These are phyloP conservation scores for Dactylonectria macrodidyma DNA, from an alignment of 2,329 filamentous ascomycete species.

Conservation along the genomic window DNA sequence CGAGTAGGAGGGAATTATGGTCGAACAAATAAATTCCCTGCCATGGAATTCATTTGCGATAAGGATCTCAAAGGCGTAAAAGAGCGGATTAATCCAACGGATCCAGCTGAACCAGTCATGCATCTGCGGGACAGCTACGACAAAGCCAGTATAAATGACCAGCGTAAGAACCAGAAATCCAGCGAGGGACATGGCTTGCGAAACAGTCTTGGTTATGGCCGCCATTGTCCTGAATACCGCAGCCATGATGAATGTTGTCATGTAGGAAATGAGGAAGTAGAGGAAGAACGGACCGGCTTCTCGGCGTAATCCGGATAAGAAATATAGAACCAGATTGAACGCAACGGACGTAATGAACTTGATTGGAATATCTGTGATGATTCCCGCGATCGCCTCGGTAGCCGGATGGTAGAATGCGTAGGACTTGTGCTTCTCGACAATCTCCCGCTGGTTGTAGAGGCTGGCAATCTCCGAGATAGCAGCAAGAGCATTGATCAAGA, in stretches of 20 bases:
- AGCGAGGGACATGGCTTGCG: slow-evolving; percentile 67
- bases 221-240: slow-evolving; percentile 83
- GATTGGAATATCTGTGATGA: slow-evolving; percentile 55
- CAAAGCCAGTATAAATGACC: slow-evolving; percentile 32
- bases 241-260: slow-evolving; percentile 70
- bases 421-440: slow-evolving; percentile 48
- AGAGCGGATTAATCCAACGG: slow-evolving; percentile 77
- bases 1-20: slow-evolving; percentile 64
- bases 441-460: slow-evolving; percentile 41
- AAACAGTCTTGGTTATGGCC: slow-evolving; percentile 75
- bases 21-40: slow-evolving; percentile 67
- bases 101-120: slow-evolving; percentile 81
- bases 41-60: slow-evolving; percentile 78
- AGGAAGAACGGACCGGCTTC: slow-evolving; percentile 80
- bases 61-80: slow-evolving; percentile 78
- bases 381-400: slow-evolving; percentile 42
- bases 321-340: slow-evolving; percentile 69
- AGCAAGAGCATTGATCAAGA: slow-evolving; percentile 53
- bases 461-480: slow-evolving; percentile 44
- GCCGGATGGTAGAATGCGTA: slow-evolving; percentile 56
- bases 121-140: slow-evolving; percentile 65
- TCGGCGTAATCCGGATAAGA: slow-evolving; percentile 65
- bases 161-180: slow-evolving; percentile 71
- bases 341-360: slow-evolving; percentile 53
- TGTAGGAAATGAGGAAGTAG: slow-evolving; percentile 78